Evolutionary conservation across 1,284 basidiomycete species (phyloP), one percentile per base, ranked within the genome.

Genomic region (Tremellales sp.): DNA sequence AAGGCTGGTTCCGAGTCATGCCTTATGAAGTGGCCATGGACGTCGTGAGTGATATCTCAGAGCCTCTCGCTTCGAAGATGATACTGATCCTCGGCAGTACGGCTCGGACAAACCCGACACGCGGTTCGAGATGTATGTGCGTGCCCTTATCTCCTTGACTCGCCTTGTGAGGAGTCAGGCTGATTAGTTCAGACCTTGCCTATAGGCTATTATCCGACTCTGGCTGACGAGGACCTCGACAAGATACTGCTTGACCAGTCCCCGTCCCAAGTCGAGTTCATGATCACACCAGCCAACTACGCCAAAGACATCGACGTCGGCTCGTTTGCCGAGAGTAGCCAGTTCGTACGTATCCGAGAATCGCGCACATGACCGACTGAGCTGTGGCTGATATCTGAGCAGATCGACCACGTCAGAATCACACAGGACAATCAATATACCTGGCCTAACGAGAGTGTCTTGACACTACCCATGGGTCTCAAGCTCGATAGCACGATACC

Each of bases 51-150:
- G 23, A 25, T 17, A 2, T 12, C 4, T 23, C 15, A 24, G 31
- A 45, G 13, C 19, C 13, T 24, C 23, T 22, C 33, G 19, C 5
- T n/a, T 13, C 22, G 27, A 19, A 33, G 15, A 45, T 17, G 40
- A 25, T n/a, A 17, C 40, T 12, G 17, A 13, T 23, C 11, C 13
- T 41, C 23, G n/a, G 15, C 42, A 89, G 83, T 97, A 85, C 78
- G 92, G 93, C 8, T 90, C 89, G 43, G 92, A 97, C 76, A 97
- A 97, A 77, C 92, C 92, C 33, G 92, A 97, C 72, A 83, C 85
- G 43, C 82, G 93, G 46, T 93, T 89, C 74, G 83, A 82, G 41
- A 80, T 93, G 57, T 83, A 90, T 82, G 88, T 89, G 53, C 62
- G 76, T 60, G 21, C 27, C n/a, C 22, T 19, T 3, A 17, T n/a